These are phyloP conservation scores for Fraxinus angustifolia DNA, from an alignment of 305 asterid genomes.

Conservation along the genomic window DNA sequence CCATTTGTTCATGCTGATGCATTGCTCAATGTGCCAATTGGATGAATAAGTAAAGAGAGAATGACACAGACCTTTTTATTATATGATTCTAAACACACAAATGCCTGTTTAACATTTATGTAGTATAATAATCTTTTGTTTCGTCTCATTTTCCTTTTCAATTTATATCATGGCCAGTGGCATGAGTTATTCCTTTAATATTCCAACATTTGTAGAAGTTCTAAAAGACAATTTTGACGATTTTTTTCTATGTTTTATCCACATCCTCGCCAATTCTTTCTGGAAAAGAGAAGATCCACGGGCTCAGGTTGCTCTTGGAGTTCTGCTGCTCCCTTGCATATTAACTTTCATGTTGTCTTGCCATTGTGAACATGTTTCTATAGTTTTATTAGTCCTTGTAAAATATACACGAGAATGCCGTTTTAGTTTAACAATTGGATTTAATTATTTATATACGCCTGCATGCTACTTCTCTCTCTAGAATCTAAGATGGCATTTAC, in stretches of 20 bases:
- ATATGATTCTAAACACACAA: not conserved
- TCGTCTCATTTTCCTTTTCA: conserved; percentile 5
- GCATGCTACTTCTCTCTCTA: not conserved
- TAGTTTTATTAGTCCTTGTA: not conserved
- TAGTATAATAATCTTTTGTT: not conserved
- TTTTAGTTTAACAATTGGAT: not conserved
- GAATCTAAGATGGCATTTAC: conserved; percentile 8
- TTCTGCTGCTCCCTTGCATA: not conserved
- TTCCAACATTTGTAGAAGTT: not conserved
- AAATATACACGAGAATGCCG: not conserved
- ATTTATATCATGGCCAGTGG: not conserved
- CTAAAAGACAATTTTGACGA: not conserved
- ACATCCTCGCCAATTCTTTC: not conserved
- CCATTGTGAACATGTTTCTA: not conserved
- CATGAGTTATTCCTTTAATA: not conserved
- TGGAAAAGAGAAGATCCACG: not conserved
- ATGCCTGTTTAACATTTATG: not conserved
- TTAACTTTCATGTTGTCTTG: conserved; percentile 13
- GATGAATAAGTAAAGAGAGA: not conserved
- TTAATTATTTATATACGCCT: not conserved
- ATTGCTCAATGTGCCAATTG: not conserved
- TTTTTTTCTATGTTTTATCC: not conserved
- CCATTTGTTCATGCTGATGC: not conserved
- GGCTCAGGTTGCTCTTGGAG: not conserved
- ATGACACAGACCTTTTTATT: not conserved